phyloP scores from a whole-genome alignment of 768 basidiomycete genomes.

The Leccinum subgranulosum region DNA sequence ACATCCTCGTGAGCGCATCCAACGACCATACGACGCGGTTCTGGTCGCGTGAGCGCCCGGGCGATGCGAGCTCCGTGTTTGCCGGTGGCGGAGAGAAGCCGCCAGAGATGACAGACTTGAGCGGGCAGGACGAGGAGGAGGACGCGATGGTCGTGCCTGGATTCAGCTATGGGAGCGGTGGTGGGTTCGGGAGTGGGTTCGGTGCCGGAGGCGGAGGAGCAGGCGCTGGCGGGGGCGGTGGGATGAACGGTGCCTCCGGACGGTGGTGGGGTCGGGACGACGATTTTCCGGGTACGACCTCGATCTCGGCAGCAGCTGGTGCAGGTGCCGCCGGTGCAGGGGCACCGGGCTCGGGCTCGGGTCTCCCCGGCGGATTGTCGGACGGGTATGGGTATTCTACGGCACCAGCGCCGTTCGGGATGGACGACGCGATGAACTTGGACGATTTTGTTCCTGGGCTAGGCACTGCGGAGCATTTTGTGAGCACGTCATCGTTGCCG shows the following conservation, averaged over 20 bases:
- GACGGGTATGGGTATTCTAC: constrained; percentile 27
- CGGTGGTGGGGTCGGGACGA: constrained; percentile 49
- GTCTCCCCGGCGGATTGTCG: constrained; percentile 13
- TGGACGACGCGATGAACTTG: constrained; percentile 29
- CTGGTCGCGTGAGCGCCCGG: constrained; percentile 91
- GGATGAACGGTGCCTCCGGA: constrained; percentile 10
- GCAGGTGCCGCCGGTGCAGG: neutral
- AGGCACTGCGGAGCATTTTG: constrained; percentile 36
- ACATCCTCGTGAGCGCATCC: constrained; percentile 89
- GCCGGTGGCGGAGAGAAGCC: constrained; percentile 83
- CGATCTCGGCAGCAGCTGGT: neutral
- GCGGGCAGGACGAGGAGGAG: constrained; percentile 69
- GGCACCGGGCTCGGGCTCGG: constrained; percentile 8
- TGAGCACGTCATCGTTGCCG: constrained; percentile 3
- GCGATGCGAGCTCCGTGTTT: constrained; percentile 76
- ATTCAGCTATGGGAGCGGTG: constrained; percentile 43
- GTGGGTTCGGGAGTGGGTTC: constrained; percentile 12
- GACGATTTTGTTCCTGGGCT: constrained; percentile 71
- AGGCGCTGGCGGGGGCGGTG: constrained; percentile 24
- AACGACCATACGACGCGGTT: constrained; percentile 99
- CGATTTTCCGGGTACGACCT: constrained; percentile 24
- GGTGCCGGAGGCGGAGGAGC: constrained; percentile 17
- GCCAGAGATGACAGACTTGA: constrained; percentile 57
- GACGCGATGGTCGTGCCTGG: constrained; percentile 68
- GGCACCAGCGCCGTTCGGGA: constrained; percentile 14